A percentile compares a stretch with the other conserved stretches of the same genome.
Conservation (phyloP, 371 early-diverging fungal genomes). For the Syncephalastrum contaminatum region DNA sequence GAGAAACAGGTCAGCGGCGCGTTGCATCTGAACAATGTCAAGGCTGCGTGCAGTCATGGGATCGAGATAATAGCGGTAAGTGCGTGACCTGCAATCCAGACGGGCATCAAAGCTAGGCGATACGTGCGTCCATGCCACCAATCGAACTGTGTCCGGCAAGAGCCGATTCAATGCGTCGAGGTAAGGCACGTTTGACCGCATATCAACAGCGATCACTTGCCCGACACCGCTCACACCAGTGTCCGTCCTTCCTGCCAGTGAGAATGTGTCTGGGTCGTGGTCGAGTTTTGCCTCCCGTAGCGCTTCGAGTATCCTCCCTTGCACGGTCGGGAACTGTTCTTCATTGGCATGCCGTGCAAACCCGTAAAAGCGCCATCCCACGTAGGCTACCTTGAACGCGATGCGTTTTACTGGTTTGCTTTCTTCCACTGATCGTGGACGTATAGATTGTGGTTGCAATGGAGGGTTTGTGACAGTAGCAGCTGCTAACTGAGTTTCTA, state of each 20-base stretch:
- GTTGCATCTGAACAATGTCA: slow-evolving; percentile 69
- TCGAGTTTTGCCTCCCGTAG: slow-evolving; percentile 73
- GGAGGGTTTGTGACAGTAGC: background rate
- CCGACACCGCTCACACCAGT: slow-evolving; percentile 92
- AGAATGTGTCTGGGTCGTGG: slow-evolving; percentile 55
- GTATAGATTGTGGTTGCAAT: background rate
- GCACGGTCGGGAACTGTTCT: slow-evolving; percentile 70
- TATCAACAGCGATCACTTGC: slow-evolving; percentile 82
- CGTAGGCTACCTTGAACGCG: slow-evolving; percentile 86
- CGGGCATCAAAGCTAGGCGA: slow-evolving; percentile 79
- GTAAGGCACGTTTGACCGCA: slow-evolving; percentile 73
- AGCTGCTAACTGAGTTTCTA: slow-evolving; percentile 2
- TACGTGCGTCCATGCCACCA: slow-evolving; percentile 91
- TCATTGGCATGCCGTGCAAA: slow-evolving; percentile 66
- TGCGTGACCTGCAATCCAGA: slow-evolving; percentile 85
- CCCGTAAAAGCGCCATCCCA: slow-evolving; percentile 91
- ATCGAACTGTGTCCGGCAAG: slow-evolving; percentile 87
- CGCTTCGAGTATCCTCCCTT: slow-evolving; percentile 79
- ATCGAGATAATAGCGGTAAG: slow-evolving; percentile 92
- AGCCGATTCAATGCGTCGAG: slow-evolving; percentile 79
- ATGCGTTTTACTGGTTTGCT: slow-evolving; percentile 54
- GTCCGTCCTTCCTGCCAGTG: slow-evolving; percentile 93
- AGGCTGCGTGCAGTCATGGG: slow-evolving; percentile 13
- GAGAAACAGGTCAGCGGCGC: slow-evolving; percentile 66
- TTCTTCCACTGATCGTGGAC: slow-evolving; percentile 4